Base-by-base conservation (phyloP, 352 stramenopile species). In the Pythium folliculosum region DNA sequence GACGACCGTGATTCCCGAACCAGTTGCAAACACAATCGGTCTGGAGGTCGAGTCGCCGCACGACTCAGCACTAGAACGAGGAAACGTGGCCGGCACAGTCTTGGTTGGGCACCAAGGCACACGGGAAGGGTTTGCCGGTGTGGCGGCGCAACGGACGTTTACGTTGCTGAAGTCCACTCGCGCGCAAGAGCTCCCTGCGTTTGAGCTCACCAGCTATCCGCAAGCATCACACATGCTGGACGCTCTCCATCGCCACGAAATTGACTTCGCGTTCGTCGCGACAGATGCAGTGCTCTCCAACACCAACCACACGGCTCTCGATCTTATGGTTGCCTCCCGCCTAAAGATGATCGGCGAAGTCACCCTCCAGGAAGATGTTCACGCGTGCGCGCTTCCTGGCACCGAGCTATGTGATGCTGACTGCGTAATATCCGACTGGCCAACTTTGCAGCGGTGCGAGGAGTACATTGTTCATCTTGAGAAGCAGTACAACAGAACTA, bases 381-480 rank as follows among this genome's bases (percentile, higher is more conserved):
- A 23, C 12, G 13, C 52, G 22, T 66, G 23, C 37, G 60, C 21
- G 8, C 60, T 66, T n/a, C 60, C 37, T 17, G 48, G 37, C 8
- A 66, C 60, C 16, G 30, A 37, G 16, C n/a, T 60, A 6, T 17
- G 14, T 17, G 25, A 52, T 19, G 60, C 43, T 3, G 60, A 67
- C 51, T 67, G 60, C 21, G 32, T 67, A 37, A 54, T 67, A 23
- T 67, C 60, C 7, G 60, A 67, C 27, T 60, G 60, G 49, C 19
- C n/a, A 6, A 17, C 47, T 43, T 38, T 67, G 5, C 50, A 52
- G 44, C 49, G 43, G 1, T 53, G 32, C 27, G 60, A 67, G 22
- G 30, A 44, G 9, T 53, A 51, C 23, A 53, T 67, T 23, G 13
- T 51, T 10, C 37, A 60, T 5, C 60, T 67, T 17, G 60, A 67